Evolutionary conservation across 2,329 filamentous ascomycete species (phyloP).

Genomic region (Ophiosphaerella herpotricha): DNA sequence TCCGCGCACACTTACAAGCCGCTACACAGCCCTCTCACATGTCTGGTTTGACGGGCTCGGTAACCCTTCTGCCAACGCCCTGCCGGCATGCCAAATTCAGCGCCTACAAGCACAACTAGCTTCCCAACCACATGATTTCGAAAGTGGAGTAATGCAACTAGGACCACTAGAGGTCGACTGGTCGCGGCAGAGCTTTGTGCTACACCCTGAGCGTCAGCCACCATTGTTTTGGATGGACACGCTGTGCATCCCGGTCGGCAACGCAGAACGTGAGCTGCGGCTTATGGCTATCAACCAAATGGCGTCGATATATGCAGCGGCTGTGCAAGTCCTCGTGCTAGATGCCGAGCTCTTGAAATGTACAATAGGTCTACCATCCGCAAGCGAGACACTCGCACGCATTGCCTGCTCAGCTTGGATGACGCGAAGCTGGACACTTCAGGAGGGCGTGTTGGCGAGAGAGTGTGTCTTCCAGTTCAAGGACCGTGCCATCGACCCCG

Average conservation of each 20-base stretch:
- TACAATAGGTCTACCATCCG: neutral
- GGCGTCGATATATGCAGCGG: slow-evolving; percentile 15
- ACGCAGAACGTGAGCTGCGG: slow-evolving; percentile 1
- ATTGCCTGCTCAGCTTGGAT: slow-evolving; percentile 13
- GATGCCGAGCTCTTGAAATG: slow-evolving; percentile 10
- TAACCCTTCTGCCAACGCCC: slow-evolving; percentile 11
- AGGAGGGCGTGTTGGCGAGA: slow-evolving; percentile 14
- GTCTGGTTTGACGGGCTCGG: slow-evolving; percentile 17
- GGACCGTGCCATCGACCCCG: slow-evolving; percentile 1
- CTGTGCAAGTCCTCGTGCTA: slow-evolving; percentile 12
- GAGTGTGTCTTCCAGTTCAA: slow-evolving; percentile 12
- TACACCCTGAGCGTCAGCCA: neutral
- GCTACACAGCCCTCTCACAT: slow-evolving; percentile 15
- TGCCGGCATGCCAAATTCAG: slow-evolving; percentile 12
- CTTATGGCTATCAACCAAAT: slow-evolving; percentile 12
- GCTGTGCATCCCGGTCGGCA: slow-evolving; percentile 17
- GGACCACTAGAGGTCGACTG: slow-evolving; percentile 7
- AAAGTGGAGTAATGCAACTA: slow-evolving; percentile 2
- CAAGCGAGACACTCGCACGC: neutral
- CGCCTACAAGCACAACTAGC: slow-evolving; percentile 1
- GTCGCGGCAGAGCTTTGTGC: slow-evolving; percentile 3
- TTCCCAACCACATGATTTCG: slow-evolving; percentile 4
- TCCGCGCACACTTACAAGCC: neutral
- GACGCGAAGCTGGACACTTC: slow-evolving; percentile 18
- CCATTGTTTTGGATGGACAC: slow-evolving; percentile 24